Evolutionary conservation across 257 asterid species (phyloP), one percentile per base, ranked within the genome.

Genomic region (Nicotiana otophora): DNA sequence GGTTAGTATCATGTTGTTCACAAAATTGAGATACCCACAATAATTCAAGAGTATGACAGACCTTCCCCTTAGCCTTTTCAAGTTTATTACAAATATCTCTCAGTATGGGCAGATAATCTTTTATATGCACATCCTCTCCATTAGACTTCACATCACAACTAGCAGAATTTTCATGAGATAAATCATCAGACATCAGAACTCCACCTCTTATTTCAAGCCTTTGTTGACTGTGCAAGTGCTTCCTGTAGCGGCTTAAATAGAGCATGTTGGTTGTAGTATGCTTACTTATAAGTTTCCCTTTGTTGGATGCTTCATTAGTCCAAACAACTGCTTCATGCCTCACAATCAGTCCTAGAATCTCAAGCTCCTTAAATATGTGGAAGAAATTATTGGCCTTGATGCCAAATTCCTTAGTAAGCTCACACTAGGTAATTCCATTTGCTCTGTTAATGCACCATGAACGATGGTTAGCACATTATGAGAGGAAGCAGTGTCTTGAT

Each of bases 51-150:
- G 60, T 51, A 82, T 64, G 80, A 79, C 93, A 68, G 79, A 93
- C 98, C 95, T 93, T 95, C 80, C 92, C 95, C 79, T 86, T 88
- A 77, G 97, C 93, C 42, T 93, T 87, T 84, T 92, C 98, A 72
- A 93, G 97, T 88, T 95, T 90, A 74, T 88, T 92, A 51, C 98
- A 95, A 10, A 95, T 39, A 7, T 39, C 46, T 7, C 46, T 39
- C 46, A 39, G 46, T 39, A 39, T 39, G 46, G 10, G 46, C 10
- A 39, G 46, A 39, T 39, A 39, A 39, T 7, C 46, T 39, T 39
- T 39, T 39, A 39, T 7, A 39, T 39, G 46, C 46, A 39, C 46
- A 39, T 7, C 91, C 76, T 90, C 96, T 42, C 88, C 85, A 16
- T 68, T 85, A 75, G 82, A 77, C 80, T 88, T 95, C 69, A 83